Conservation (phyloP, 225 moss, liverwort and hornwort genomes). For the Climacium dendroides region DNA sequence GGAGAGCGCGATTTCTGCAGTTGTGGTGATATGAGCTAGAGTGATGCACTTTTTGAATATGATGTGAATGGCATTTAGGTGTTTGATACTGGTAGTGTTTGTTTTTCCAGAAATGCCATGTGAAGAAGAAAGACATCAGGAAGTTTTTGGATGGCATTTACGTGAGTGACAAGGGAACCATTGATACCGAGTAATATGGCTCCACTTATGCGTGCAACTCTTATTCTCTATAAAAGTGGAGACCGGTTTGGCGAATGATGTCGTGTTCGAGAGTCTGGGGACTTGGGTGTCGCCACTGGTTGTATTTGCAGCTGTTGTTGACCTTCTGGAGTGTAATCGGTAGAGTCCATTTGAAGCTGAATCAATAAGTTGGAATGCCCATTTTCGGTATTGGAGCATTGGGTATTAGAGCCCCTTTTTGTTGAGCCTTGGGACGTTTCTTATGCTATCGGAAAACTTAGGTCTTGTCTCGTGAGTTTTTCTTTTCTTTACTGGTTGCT, state of each 20-base stretch:
- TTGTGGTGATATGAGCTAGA: no score
- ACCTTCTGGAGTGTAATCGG: background rate
- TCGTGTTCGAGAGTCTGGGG: background rate
- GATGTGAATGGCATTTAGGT: no score
- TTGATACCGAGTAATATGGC: constrained; percentile 15
- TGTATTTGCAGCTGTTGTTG: background rate
- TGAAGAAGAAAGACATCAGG: constrained; percentile 70
- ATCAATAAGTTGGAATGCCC: background rate
- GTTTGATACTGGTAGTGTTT: no score
- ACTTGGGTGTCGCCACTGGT: background rate
- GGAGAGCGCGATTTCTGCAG: no score
- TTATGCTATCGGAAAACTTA: background rate
- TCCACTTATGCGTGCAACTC: background rate
- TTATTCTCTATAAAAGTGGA: background rate
- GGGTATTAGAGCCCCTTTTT: background rate
- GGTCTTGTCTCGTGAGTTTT: background rate
- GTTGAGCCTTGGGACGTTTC: background rate
- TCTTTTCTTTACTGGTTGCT: background rate
- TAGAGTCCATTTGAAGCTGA: background rate
- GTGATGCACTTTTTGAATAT: no score
- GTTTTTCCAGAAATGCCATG: constrained; percentile 57
- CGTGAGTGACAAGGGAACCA: constrained; percentile 69
- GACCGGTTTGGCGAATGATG: background rate
- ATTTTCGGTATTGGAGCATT: no score
- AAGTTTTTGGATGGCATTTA: constrained; percentile 67